Percentiles rank a stretch among this genome's conserved stretches.
phyloP scores from a whole-genome alignment of 2,329 filamentous ascomycete genomes.

The Pyricularia sp. region DNA sequence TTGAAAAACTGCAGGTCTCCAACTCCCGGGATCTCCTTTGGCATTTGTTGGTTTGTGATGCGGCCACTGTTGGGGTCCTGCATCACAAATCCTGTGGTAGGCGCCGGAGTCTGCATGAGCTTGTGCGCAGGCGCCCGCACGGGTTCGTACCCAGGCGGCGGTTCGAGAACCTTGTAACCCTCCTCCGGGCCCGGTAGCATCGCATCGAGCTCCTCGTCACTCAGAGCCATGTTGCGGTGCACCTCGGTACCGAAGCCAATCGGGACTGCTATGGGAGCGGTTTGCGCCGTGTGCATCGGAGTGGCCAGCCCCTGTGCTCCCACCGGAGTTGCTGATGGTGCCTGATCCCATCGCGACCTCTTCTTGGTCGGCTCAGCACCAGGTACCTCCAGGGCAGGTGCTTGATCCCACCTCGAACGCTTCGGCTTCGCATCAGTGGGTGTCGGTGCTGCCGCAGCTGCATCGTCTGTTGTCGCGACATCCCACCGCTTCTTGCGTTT shows the following conservation, averaged over 20 bases:
- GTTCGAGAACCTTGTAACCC: conserved; percentile 85
- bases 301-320: conserved; percentile 67
- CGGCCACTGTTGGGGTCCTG: conserved; percentile 84
- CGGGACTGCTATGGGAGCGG: conserved; percentile 30
- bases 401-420: conserved; percentile 81
- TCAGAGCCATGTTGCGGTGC: conserved; percentile 71
- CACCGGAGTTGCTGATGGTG: conserved; percentile 65
- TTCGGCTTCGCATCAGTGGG: conserved; percentile 54
- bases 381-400: conserved; percentile 48
- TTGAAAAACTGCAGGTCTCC: conserved; percentile 98
- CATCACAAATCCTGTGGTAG: conserved; percentile 90
- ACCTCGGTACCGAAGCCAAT: conserved; percentile 75
- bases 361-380: conserved; percentile 57
- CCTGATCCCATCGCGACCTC: conserved; percentile 87
- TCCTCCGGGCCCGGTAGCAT: conserved; percentile 83
- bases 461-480: conserved; percentile 31
- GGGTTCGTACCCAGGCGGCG: conserved; percentile 86
- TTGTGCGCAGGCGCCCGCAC: conserved; percentile 69
- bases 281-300: conserved; percentile 59
- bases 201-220: conserved; percentile 87
- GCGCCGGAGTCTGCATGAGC: conserved; percentile 61
- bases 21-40: conserved; percentile 91
- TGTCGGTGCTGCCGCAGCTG: conserved; percentile 20
- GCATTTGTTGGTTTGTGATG: conserved; percentile 78
- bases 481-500: conserved; percentile 98